Base-by-base conservation (phyloP, 768 basidiomycete genomes). In the Kwoniella pini region DNA sequence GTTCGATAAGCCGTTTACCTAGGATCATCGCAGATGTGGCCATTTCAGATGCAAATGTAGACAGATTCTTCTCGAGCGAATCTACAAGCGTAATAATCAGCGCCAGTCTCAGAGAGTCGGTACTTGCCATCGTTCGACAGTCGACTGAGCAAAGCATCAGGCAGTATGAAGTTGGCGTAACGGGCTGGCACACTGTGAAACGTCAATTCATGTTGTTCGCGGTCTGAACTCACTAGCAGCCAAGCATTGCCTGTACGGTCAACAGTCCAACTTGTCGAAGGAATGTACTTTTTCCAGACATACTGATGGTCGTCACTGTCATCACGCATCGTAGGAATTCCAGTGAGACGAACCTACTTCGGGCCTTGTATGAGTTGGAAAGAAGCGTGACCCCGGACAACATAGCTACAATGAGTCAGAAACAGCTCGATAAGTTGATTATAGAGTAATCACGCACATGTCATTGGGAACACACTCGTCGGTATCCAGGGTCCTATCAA, bases 41-140 rank as follows among this genome's bases (percentile, higher is more conserved):
- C 91, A 99, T 97, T 79, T 99, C 95, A 64, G 85, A 87, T 1
- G 92, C 91, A 79, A 99, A 99, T 0, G 96, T 97, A 66, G 93
- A 96, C 24, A 98, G 77, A 43, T 84, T 89, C 71, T 86, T 88
- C 77, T 95, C 91, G 72, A 93, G 83, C 67, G 91, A 88, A 70
- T 97, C 93, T 77, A 36, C n/a, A 24, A 15, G 11, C 40, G 21
- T 59, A n/a, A n/a, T n/a, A n/a, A n/a, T n/a, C 30, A 51, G 7
- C 12, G 21, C 12, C 17, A 10, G 2, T 22, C 13, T 24, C 13
- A 36, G 30, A 9, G 9, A 28, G 27, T 2, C 24, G 24, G 4
- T 6, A 58, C 70, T 43, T 21, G 74, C 78, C 79, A 65, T 98
- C 93, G 68, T 98, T 97, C 0, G 91, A 95, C 17, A 99, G 81